Percentiles rank a stretch among this genome's conserved stretches.
phyloP scores from a whole-genome alignment of 106 monocot genomes.

The Acorus gramineus region DNA sequence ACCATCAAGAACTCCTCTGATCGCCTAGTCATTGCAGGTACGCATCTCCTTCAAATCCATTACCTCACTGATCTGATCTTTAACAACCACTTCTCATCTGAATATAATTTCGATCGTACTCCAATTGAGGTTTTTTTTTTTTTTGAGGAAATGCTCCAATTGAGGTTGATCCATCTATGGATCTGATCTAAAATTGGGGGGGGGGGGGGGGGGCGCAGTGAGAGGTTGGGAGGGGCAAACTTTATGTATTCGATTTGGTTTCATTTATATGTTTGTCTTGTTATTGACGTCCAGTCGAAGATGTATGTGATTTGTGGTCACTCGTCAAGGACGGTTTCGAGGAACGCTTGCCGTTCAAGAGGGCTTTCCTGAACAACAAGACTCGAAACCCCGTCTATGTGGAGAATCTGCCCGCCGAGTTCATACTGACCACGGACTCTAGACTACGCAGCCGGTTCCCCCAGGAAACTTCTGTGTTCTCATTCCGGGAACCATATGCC shows the following conservation, averaged over 20 bases:
- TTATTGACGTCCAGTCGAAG: conserved; percentile 54
- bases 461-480: conserved; percentile 93
- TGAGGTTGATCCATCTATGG: too few relatives aligned
- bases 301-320: conserved; percentile 97
- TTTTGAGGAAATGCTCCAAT: too few relatives aligned
- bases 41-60: conserved; percentile 6
- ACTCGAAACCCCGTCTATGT: conserved; percentile 72
- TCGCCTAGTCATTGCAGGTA: conserved; percentile 84
- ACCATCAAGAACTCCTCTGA: conserved; percentile 81
- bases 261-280: not conserved
- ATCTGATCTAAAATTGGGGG: too few relatives aligned
- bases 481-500: conserved; percentile 97
- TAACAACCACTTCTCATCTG: not conserved
- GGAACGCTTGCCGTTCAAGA: conserved; percentile 57
- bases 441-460: conserved; percentile 93
- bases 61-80: not conserved
- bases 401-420: conserved; percentile 70
- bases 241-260: not conserved
- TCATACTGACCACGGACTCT: conserved; percentile 86
- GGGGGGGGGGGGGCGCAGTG: too few relatives aligned
- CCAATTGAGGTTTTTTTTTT: too few relatives aligned
- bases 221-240: not conserved
- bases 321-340: conserved; percentile 81
- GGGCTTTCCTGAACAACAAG: conserved; percentile 78
- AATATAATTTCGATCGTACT: not conserved